Base-by-base conservation (phyloP, 345 rosid species). In the Arabis alpina region DNA sequence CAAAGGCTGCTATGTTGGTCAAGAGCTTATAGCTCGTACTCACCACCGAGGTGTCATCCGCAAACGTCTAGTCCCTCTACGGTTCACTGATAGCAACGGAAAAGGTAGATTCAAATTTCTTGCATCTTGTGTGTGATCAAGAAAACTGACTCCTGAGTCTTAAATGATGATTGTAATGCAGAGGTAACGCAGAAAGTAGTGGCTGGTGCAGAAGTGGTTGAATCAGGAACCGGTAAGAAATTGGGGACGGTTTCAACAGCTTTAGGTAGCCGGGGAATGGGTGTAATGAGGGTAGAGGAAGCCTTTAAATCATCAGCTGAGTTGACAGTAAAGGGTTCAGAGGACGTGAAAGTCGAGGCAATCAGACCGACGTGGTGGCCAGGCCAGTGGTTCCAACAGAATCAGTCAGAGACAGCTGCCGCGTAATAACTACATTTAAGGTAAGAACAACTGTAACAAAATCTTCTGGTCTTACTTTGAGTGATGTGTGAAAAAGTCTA, bases 1-100 rank as follows among this genome's bases (percentile, higher is more conserved):
- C 68, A 91, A 94, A 82, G 98, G 99, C 25, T 94, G 99, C 73
- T 91, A 88, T 30, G 93, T 91, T 16, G 98, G 99, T 43, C 98
- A 94, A 80, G 99, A 94, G 80, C 86, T 94, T 48, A 81, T 94
- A 51, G 96, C 99, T 44, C 93, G 98, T 52, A 94, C 98, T 0
- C 98, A 91, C 56, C 97, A 89, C 48, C 72, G 96, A 48, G 97
- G 98, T 19, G 89, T 90, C 23, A 86, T 92, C 65, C 88, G 93
- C 23, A 94, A 92, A 71, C 93, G 97, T 2, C 64, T 91, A 75
- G 78, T 92, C 69, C 97, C 98, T 28, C 67, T 94, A 49, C 80
- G 63, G 54, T 91, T 94, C 80, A 47, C 82, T 10, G 84, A 82
- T 74, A 54, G 72, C 19, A 72, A 32, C 13, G 96, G 88, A 48